Conservation (phyloP, 2,329 filamentous ascomycete genomes). For the Macrophomina tecta region DNA sequence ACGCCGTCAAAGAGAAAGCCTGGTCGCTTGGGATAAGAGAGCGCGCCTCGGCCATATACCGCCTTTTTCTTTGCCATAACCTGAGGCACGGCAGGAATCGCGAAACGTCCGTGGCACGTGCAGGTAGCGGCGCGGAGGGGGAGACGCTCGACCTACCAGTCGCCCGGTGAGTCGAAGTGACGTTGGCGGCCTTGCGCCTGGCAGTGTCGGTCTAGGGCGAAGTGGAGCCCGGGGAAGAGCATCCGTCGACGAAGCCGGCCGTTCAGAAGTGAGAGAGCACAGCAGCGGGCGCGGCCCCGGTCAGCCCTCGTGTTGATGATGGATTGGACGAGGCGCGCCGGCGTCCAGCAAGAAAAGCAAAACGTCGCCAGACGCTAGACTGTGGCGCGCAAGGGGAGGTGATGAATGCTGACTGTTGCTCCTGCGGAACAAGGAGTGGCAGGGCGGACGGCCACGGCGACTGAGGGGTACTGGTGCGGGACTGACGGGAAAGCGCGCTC, state of each 20-base stretch:
- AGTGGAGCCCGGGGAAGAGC: constrained; percentile 22
- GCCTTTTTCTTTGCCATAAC: constrained; percentile 17
- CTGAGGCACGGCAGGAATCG: constrained; percentile 24
- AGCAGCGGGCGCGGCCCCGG: constrained; percentile 18
- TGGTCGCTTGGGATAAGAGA: constrained; percentile 6
- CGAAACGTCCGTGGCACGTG: constrained; percentile 26
- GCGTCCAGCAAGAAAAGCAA: constrained; percentile 27
- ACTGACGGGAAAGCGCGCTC: not conserved
- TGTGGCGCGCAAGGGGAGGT: constrained; percentile 9
- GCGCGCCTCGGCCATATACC: constrained; percentile 21
- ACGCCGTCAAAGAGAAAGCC: not conserved
- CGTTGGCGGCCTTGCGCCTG: constrained; percentile 22
- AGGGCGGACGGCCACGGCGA: constrained; percentile 12
- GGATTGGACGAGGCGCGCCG: constrained; percentile 26
- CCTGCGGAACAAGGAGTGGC: constrained; percentile 6
- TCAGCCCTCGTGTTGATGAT: constrained; percentile 27
- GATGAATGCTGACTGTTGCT: constrained; percentile 25
- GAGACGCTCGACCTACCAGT: constrained; percentile 13
- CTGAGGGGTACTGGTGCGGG: constrained; percentile 14
- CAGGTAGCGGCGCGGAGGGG: not conserved
- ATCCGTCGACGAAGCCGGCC: constrained; percentile 1
- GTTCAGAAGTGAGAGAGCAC: constrained; percentile 21
- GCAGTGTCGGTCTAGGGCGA: constrained; percentile 7
- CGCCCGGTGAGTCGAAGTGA: constrained; percentile 1
- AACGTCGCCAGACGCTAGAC: constrained; percentile 20